Evolutionary conservation across 106 monocot genomes (phyloP), one percentile per base, ranked within the genome.

Genomic region (Dendrobium catenatum): DNA sequence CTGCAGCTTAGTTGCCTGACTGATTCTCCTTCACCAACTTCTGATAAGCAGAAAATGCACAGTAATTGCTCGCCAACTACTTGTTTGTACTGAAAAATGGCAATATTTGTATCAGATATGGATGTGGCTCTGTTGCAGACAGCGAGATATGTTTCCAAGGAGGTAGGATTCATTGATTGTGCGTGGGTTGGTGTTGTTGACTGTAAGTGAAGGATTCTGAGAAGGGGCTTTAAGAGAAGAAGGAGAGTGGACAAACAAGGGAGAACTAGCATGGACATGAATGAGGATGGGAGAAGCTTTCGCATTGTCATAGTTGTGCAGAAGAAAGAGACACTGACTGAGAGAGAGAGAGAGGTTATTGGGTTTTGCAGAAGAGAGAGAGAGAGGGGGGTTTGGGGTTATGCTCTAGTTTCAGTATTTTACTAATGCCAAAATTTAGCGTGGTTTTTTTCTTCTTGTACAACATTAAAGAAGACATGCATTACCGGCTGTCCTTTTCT

Each of bases 31-130:
- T 85, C 85, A 51, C 79, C 81, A 0, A 85, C 37, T 6, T 73
- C 81, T 40, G 80, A 78, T 9, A 88, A 59, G 55, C 88, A 88
- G 72, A 88, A 16, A 31, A 78, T 75, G 48, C 88, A 88, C 48
- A 73, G 29, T 15, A 61, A 42, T n/a, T 58, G 48, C 54, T 81
- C 78, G 58, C 37, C 83, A 19, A 37, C 9, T 19, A 20, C 40
- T 31, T 42, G 41, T n/a, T 41, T 44, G 18, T 82, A 17, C 11
- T 31, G 68, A 27, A 6, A 33, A 11, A 66, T 20, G 31, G 20
- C 77, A 49, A 1, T 37, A 42, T 42, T 37, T n/a, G 42, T 37
- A 5, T 43, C 74, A 29, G 20, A 10, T 20, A 43, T 43, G 43
- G 74, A 43, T 4, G 24, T 18, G 27, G n/a, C 43, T 27, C 59